Evolutionary conservation across 192 early-diverging fungal species (phyloP).

Genomic region (Coemansia sp.): DNA sequence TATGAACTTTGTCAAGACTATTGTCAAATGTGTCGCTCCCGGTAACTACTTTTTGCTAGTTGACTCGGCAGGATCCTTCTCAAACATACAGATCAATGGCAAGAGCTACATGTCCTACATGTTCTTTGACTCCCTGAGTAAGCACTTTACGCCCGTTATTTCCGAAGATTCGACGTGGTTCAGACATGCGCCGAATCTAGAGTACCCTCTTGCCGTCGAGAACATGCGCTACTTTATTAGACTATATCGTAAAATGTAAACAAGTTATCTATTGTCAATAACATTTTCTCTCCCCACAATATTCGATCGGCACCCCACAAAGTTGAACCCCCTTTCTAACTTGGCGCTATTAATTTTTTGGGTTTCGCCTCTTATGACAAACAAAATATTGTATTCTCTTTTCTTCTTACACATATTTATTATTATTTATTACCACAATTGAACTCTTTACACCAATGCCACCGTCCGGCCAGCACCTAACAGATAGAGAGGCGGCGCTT

Average conservation of each 20-base stretch:
- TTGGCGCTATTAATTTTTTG: too few relatives aligned
- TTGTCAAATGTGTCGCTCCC: slow-evolving; percentile 65
- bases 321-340: not conserved
- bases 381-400: not conserved
- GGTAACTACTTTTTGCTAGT: slow-evolving; percentile 76
- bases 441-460: slow-evolving; percentile 14
- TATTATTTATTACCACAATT: not conserved
- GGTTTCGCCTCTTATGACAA: not conserved
- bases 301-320: not conserved
- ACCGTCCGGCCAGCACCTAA: slow-evolving; percentile 44
- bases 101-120: slow-evolving; percentile 90
- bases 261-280: not conserved
- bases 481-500: slow-evolving; percentile 48
- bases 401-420: not conserved
- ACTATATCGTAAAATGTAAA: slow-evolving; percentile 73
- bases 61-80: slow-evolving; percentile 94
- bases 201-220: slow-evolving; percentile 79
- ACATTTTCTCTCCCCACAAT: not conserved
- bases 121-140: slow-evolving; percentile 79
- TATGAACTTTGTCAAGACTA: slow-evolving; percentile 72
- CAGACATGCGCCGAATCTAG: slow-evolving; percentile 64
- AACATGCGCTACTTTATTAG: slow-evolving; percentile 94
- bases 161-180: slow-evolving; percentile 79
- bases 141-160: slow-evolving; percentile 64
- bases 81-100: slow-evolving; percentile 73